Conservation (phyloP, 441 rosid genomes). For the Croton laevigatus region DNA sequence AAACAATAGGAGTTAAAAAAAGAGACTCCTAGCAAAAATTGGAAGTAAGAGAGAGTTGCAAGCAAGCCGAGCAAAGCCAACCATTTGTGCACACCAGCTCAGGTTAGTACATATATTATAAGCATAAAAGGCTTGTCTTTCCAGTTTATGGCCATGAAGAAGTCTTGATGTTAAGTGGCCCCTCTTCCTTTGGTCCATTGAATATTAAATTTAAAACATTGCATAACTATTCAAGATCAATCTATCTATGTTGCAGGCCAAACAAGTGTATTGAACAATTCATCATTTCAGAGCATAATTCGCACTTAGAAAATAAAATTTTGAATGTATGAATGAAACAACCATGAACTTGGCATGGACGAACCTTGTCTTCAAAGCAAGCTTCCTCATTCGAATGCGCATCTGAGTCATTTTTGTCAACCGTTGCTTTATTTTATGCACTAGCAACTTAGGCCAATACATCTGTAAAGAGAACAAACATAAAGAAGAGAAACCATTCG, state of each 20-base stretch:
- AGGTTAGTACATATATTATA: not conserved
- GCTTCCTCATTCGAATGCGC: slow-evolving; percentile 88
- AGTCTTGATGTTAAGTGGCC: not conserved
- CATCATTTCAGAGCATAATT: not conserved
- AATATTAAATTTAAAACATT: too few relatives aligned
- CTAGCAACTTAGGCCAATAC: slow-evolving; percentile 85
- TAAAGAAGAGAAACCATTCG: too few relatives aligned
- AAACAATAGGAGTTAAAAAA: not conserved
- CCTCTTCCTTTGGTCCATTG: not conserved
- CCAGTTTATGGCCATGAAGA: not conserved
- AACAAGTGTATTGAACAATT: not conserved
- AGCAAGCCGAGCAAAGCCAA: not conserved
- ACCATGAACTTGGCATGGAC: not conserved
- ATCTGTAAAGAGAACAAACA: slow-evolving; percentile 30
- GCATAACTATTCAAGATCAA: not conserved
- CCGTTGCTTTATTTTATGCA: slow-evolving; percentile 79
- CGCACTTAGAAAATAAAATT: not conserved
- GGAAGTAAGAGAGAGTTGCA: not conserved
- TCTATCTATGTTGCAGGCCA: not conserved
- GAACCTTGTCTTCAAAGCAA: slow-evolving; percentile 81
- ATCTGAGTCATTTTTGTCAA: slow-evolving; percentile 92
- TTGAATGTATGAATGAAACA: slow-evolving; percentile 6
- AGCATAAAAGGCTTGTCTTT: not conserved
- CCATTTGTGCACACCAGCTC: not conserved
- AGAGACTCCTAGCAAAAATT: not conserved